These are phyloP conservation scores for Leccinum holopus DNA, from an alignment of 1,284 basidiomycete species.

Conservation along the genomic window DNA sequence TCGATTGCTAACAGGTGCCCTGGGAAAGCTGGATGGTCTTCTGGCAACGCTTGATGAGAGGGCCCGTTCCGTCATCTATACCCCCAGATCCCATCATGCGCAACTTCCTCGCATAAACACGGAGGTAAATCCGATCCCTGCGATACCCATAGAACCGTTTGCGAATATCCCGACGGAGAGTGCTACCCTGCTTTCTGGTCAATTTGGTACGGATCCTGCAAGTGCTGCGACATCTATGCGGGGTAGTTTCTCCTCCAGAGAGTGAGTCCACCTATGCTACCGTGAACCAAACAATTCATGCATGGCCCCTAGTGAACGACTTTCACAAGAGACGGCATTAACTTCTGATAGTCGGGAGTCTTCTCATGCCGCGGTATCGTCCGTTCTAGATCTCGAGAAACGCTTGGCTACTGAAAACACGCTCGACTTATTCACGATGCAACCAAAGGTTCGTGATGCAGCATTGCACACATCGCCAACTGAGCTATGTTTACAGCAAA, in stretches of 20 bases:
- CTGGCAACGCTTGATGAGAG: constrained; percentile 68
- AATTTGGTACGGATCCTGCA: constrained; percentile 35
- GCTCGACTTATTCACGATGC: constrained; percentile 96
- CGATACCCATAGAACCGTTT: constrained; percentile 38
- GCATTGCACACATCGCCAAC: constrained; percentile 13
- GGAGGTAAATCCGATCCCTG: constrained; percentile 42
- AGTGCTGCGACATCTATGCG: constrained; percentile 51
- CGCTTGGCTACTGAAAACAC: constrained; percentile 78
- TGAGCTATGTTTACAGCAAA: constrained; percentile 54
- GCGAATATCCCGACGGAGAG: constrained; percentile 7
- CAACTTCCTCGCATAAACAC: constrained; percentile 41
- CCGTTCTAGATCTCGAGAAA: constrained; percentile 77
- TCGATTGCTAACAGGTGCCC: constrained; percentile 73
- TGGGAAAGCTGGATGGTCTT: constrained; percentile 79
- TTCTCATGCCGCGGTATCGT: constrained; percentile 49
- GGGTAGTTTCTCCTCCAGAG: constrained; percentile 52
- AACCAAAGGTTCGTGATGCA: constrained; percentile 68
- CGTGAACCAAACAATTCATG: constrained; percentile 7
- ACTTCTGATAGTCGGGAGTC: constrained; percentile 56
- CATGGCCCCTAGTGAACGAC: constrained; percentile 44
- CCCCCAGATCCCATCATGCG: constrained; percentile 19
- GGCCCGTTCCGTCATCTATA: constrained; percentile 45
- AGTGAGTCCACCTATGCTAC: constrained; percentile 42
- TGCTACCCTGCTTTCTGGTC: constrained; percentile 22
- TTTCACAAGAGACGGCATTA: constrained; percentile 57